phyloP scores from a whole-genome alignment of 2,329 filamentous ascomycete species.

The Colletotrichum liaoningense region DNA sequence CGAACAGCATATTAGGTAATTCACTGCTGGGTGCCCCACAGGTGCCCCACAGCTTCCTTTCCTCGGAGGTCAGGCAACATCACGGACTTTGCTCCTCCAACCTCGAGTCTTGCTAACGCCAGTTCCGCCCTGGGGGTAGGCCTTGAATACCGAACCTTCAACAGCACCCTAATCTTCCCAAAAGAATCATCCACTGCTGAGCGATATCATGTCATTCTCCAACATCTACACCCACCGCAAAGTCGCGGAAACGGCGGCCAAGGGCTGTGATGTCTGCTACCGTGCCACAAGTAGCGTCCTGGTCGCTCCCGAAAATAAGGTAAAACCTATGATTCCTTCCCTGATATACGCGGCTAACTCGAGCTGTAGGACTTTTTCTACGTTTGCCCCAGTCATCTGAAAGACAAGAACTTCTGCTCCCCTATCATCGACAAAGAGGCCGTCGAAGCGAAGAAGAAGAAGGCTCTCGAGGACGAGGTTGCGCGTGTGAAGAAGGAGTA shows the following conservation, averaged over 20 bases:
- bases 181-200: neutral
- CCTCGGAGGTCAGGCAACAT: neutral
- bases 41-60: neutral
- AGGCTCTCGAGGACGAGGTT: slow-evolving; percentile 72
- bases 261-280: slow-evolving; percentile 91
- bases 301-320: slow-evolving; percentile 90
- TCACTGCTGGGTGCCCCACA: neutral
- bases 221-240: slow-evolving; percentile 89
- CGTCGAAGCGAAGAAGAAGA: slow-evolving; percentile 72
- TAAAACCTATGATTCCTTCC: slow-evolving; percentile 47
- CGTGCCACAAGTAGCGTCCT: slow-evolving; percentile 89
- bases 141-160: neutral
- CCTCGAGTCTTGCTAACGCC: neutral
- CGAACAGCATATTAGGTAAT: neutral
- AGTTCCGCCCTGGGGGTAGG: neutral
- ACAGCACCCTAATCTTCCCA: neutral
- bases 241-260: slow-evolving; percentile 86
- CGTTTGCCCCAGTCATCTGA: slow-evolving; percentile 84
- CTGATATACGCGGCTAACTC: neutral
- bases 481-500: slow-evolving; percentile 80
- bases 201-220: slow-evolving; percentile 64
- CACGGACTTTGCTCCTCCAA: neutral
- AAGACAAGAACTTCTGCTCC: slow-evolving; percentile 83
- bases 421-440: slow-evolving; percentile 78
- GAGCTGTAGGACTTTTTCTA: slow-evolving; percentile 83